These are phyloP conservation scores for Neocucurbitaria cava DNA, from an alignment of 2,329 filamentous ascomycete species.

Conservation along the genomic window DNA sequence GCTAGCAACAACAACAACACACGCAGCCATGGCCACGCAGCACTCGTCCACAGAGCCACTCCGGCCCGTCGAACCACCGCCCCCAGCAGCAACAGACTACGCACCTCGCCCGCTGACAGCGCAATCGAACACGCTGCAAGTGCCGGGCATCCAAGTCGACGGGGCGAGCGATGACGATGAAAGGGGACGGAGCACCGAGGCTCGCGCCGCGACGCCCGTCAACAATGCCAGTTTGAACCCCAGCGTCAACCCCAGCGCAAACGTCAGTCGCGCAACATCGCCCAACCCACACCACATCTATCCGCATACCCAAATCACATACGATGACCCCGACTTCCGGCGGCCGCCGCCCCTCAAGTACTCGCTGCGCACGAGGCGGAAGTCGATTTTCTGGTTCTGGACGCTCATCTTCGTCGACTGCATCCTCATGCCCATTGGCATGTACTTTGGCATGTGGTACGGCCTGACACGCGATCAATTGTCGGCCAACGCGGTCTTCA, in stretches of 20 bases:
- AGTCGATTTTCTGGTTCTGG: constrained; percentile 66
- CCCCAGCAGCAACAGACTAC: constrained; percentile 15
- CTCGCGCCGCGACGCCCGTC: constrained; percentile 15
- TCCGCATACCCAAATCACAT: constrained; percentile 51
- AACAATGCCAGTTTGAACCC: constrained; percentile 17
- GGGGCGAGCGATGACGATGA: constrained; percentile 22
- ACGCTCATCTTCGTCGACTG: constrained; percentile 65
- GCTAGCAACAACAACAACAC: not conserved
- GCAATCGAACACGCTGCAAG: constrained; percentile 19
- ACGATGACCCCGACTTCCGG: constrained; percentile 50
- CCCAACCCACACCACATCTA: constrained; percentile 43
- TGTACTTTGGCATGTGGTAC: constrained; percentile 69
- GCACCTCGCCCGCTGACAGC: not conserved
- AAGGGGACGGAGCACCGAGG: not conserved
- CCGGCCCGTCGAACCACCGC: not conserved
- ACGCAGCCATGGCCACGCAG: constrained; percentile 32
- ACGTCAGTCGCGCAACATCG: constrained; percentile 36
- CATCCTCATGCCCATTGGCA: constrained; percentile 63
- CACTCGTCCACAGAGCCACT: constrained; percentile 36
- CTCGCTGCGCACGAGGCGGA: constrained; percentile 61
- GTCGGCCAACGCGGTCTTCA: constrained; percentile 60
- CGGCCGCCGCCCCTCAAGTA: constrained; percentile 63
- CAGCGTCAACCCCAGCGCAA: constrained; percentile 29
- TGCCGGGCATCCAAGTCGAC: constrained; percentile 29
- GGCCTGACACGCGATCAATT: constrained; percentile 55